Evolutionary conservation across 169 alveolate genomes (phyloP).

Genomic region (Cryptosporidium xiaoi): DNA sequence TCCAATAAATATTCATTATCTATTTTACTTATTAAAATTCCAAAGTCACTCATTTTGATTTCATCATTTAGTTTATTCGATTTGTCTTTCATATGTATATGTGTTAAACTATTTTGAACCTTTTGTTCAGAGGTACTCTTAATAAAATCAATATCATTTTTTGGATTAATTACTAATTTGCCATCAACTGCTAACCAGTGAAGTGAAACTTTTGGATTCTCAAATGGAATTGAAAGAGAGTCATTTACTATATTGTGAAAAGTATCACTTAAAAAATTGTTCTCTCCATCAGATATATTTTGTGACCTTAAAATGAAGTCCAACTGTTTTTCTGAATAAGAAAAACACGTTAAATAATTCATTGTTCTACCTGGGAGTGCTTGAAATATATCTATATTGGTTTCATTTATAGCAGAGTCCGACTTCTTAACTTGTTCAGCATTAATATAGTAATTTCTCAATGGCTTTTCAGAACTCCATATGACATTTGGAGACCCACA

Average conservation of each 20-base stretch:
- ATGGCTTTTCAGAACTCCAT: constrained; percentile 45
- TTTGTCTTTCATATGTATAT: neutral
- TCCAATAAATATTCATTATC: constrained; percentile 24
- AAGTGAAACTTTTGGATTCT: neutral
- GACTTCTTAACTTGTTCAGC: neutral
- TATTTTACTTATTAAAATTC: constrained; percentile 17
- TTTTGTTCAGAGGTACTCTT: neutral
- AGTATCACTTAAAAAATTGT: neutral
- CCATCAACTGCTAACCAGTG: constrained; percentile 74
- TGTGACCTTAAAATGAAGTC: neutral
- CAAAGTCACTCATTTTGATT: neutral
- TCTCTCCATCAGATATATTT: neutral
- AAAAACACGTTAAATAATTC: constrained; percentile 39
- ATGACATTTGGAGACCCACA: constrained; percentile 47
- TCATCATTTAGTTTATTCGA: neutral
- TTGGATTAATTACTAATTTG: constrained; percentile 34
- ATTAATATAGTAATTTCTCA: constrained; percentile 21
- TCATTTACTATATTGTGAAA: constrained; percentile 28
- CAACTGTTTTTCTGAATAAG: neutral
- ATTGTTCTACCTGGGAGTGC: constrained; percentile 47
- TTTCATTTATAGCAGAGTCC: constrained; percentile 17
- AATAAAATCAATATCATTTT: constrained; percentile 39
- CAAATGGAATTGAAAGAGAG: neutral
- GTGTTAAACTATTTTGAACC: neutral
- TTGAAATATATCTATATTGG: constrained; percentile 22